Evolutionary conservation across 352 stramenopile genomes (phyloP).

Genomic region (Pythium grandisporangium): DNA sequence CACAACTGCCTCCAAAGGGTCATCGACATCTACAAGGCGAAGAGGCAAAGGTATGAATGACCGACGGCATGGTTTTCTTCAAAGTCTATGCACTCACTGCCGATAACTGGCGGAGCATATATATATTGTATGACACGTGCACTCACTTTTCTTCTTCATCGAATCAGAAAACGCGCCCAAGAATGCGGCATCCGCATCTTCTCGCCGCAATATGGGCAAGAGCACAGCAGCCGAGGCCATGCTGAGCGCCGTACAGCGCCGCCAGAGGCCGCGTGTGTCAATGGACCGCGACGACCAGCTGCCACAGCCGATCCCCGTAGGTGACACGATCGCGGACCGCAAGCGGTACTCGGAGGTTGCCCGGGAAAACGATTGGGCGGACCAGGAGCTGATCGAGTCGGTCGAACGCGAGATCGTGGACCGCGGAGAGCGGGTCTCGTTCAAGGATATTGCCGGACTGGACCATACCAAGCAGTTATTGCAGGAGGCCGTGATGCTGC

Average conservation of each 20-base stretch:
- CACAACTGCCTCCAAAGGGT: too few relatives aligned
- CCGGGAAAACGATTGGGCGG: constrained; percentile 57
- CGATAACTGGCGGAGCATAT: too few relatives aligned
- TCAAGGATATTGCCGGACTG: constrained; percentile 68
- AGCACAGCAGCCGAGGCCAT: constrained; percentile 13
- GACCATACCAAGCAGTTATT: constrained; percentile 78
- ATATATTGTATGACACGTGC: too few relatives aligned
- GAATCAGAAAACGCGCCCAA: constrained; percentile 10
- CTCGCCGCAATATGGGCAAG: constrained; percentile 10
- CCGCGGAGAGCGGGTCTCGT: constrained; percentile 53
- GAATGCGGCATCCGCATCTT: constrained; percentile 12
- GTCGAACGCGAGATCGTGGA: constrained; percentile 86
- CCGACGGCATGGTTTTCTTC: too few relatives aligned
- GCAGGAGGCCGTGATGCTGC: constrained; percentile 80
- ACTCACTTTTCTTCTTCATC: not conserved
- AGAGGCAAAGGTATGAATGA: too few relatives aligned
- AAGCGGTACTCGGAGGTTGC: constrained; percentile 74
- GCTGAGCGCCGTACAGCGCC: too few relatives aligned
- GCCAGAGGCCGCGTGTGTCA: too few relatives aligned
- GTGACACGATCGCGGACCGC: constrained; percentile 31
- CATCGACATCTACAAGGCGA: too few relatives aligned
- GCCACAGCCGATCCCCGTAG: not conserved
- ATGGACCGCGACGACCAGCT: too few relatives aligned
- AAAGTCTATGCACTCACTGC: too few relatives aligned
- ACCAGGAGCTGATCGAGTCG: constrained; percentile 78